Conservation (phyloP, 495 filamentous ascomycete genomes). For the Daldinia caldariorum region DNA sequence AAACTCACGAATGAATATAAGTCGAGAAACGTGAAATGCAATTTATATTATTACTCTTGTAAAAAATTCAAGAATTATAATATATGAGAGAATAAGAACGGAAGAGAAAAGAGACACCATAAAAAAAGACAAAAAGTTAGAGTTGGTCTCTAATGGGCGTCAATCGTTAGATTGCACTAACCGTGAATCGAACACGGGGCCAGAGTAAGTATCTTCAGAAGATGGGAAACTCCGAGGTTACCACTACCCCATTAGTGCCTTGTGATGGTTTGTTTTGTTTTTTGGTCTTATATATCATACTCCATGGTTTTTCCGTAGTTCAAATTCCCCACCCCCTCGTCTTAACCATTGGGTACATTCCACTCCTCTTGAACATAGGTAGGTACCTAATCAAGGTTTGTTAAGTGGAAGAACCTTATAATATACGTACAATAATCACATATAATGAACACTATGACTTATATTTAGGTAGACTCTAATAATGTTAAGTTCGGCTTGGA, state of each 20-base stretch:
- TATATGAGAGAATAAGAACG: too few relatives aligned
- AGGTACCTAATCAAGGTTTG: background rate
- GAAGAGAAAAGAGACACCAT: background rate
- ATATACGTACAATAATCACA: too few relatives aligned
- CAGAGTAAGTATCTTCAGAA: slow-evolving; percentile 40
- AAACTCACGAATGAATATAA: background rate
- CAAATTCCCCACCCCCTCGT: background rate
- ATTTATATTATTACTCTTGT: too few relatives aligned
- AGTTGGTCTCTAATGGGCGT: slow-evolving; percentile 40
- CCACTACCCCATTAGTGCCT: slow-evolving; percentile 47
- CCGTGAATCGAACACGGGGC: slow-evolving; percentile 47
- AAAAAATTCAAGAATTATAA: too few relatives aligned
- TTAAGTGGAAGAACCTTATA: background rate
- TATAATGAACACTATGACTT: too few relatives aligned
- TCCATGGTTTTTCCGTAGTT: background rate
- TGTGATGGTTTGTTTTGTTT: background rate
- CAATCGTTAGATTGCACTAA: slow-evolving; percentile 35
- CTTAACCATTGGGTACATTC: too few relatives aligned
- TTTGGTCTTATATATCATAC: slow-evolving; percentile 10
- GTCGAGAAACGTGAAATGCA: too few relatives aligned
- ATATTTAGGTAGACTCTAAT: background rate
- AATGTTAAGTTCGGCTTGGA: background rate
- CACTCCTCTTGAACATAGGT: background rate
- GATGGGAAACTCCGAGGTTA: slow-evolving; percentile 46
- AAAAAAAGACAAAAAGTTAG: slow-evolving; percentile 20